These are phyloP conservation scores for Podospora appendiculata DNA, from an alignment of 495 filamentous ascomycete species.

Conservation along the genomic window DNA sequence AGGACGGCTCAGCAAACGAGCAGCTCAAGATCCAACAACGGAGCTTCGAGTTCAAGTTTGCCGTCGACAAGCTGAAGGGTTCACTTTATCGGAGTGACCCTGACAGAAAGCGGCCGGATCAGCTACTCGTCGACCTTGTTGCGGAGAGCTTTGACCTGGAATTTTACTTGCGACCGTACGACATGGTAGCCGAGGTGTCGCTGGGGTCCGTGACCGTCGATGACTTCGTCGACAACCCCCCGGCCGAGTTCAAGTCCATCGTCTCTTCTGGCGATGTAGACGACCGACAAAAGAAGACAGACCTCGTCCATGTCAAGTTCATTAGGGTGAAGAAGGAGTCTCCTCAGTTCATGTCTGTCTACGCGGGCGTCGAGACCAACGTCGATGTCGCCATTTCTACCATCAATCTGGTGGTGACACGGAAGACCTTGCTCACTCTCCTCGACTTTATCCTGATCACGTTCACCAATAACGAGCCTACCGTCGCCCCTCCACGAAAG, in stretches of 20 bases:
- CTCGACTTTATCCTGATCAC: constrained; percentile 93
- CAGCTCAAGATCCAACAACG: constrained; percentile 73
- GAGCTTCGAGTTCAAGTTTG: constrained; percentile 93
- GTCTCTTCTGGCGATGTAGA: constrained; percentile 81
- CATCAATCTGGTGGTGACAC: constrained; percentile 89
- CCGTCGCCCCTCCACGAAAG: constrained; percentile 23
- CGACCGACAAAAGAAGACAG: constrained; percentile 55
- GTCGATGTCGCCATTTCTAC: constrained; percentile 88
- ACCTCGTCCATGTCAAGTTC: constrained; percentile 83
- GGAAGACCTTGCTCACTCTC: constrained; percentile 88
- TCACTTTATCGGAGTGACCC: constrained; percentile 84
- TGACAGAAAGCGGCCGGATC: constrained; percentile 65
- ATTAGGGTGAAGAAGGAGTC: constrained; percentile 83
- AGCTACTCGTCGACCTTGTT: constrained; percentile 81
- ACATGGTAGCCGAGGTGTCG: constrained; percentile 85
- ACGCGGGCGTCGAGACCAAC: constrained; percentile 89
- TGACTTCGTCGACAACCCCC: constrained; percentile 83
- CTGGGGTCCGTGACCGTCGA: constrained; percentile 85
- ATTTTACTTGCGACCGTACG: constrained; percentile 78
- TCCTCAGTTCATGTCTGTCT: constrained; percentile 83
- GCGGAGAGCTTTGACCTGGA: constrained; percentile 84
- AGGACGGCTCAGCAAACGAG: constrained; percentile 49
- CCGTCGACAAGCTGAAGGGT: constrained; percentile 84
- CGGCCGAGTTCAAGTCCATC: constrained; percentile 92
- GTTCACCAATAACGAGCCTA: constrained; percentile 61